Percentiles rank a stretch among this genome's conserved stretches.
Conservation (phyloP, 2,329 filamentous ascomycete species). For the Curvularia sp. region DNA sequence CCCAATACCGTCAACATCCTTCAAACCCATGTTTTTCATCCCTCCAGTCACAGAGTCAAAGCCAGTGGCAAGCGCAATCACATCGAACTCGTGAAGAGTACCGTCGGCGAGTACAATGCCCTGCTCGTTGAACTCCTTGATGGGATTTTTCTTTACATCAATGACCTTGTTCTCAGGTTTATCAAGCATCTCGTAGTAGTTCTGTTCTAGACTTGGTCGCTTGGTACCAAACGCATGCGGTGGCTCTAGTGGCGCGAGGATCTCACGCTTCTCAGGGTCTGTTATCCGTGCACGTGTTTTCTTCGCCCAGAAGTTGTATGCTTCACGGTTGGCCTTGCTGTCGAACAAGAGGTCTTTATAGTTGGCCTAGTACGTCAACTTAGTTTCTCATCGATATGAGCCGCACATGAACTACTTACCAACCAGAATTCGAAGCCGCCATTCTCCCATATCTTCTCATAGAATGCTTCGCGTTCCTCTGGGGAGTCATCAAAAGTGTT, state of each 20-base stretch:
- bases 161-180: conserved; percentile 54
- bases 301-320: conserved; percentile 59
- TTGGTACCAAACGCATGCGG: conserved; percentile 58
- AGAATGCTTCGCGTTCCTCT: conserved; percentile 55
- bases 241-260: conserved; percentile 55
- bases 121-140: conserved; percentile 49
- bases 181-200: conserved; percentile 58
- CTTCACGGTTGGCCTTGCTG: conserved; percentile 53
- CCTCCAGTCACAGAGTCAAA: conserved; percentile 56
- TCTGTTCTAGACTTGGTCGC: conserved; percentile 57
- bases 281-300: conserved; percentile 54
- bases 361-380: conserved; percentile 2
- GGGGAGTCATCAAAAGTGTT: conserved; percentile 59
- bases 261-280: conserved; percentile 55
- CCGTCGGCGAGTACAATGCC: conserved; percentile 54
- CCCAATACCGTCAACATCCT: conserved; percentile 49
- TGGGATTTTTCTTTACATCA: conserved; percentile 54
- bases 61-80: conserved; percentile 56
- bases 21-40: conserved; percentile 52
- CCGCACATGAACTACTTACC: conserved; percentile 47
- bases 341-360: conserved; percentile 55
- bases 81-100: conserved; percentile 53
- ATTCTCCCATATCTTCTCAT: conserved; percentile 52
- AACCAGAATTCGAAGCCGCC: conserved; percentile 55
- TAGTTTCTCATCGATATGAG: background rate